A percentile compares a stretch with the other conserved stretches of the same genome.
Conservation (phyloP, 495 filamentous ascomycete genomes). For the Neurospora sp. region DNA sequence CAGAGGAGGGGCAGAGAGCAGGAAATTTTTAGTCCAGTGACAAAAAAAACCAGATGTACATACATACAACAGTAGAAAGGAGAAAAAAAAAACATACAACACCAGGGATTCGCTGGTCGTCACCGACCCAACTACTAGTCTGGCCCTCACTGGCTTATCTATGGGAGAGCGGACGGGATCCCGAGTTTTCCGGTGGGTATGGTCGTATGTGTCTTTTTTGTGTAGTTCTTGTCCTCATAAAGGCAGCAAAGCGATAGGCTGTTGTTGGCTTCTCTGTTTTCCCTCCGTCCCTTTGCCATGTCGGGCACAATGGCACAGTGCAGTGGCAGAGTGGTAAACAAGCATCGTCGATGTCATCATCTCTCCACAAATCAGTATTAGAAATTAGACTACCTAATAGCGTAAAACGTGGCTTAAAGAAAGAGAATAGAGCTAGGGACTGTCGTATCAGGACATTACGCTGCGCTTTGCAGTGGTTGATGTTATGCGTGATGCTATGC, state of each 20-base stretch:
- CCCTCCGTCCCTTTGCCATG: no score
- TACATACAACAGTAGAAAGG: no score
- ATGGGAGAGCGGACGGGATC: neutral
- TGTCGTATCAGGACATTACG: neutral
- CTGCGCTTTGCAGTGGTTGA: neutral
- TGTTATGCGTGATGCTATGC: neutral
- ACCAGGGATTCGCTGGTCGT: neutral
- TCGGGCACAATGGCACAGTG: no score
- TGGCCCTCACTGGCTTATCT: neutral
- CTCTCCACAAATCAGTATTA: no score
- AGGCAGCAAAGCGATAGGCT: neutral
- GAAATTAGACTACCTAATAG: neutral
- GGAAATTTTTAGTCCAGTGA: no score
- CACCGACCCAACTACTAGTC: neutral
- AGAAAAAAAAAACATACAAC: neutral
- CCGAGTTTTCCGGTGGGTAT: neutral
- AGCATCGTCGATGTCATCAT: neutral
- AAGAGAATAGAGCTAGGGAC: no score
- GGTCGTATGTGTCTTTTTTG: neutral
- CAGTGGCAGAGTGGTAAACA: neutral
- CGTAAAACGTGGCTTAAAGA: neutral
- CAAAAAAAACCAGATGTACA: no score
- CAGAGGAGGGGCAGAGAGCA: no score
- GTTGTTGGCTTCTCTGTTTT: no score
- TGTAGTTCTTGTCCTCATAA: neutral